Conservation (phyloP, 1,139 yeast genomes). For the Suhomyces yuchorum region DNA sequence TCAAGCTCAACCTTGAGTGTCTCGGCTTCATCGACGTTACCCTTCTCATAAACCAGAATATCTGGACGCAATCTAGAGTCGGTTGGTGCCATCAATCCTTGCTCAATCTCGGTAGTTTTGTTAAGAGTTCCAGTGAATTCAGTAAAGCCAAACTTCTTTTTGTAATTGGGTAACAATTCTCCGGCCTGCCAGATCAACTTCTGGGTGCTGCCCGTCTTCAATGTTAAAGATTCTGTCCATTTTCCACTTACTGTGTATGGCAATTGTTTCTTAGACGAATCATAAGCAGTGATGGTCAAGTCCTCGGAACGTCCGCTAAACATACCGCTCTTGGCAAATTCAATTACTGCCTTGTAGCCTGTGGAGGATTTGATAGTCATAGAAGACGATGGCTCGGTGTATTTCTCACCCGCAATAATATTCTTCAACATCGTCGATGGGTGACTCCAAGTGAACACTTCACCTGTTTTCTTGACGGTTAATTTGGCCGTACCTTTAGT, state of each 20-base stretch:
- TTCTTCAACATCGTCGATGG: conserved; percentile 85
- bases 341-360: conserved; percentile 70
- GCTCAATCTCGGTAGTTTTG: conserved; percentile 71
- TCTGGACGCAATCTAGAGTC: conserved; percentile 93
- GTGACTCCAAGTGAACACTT: conserved; percentile 73
- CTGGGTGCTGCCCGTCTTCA: conserved; percentile 45
- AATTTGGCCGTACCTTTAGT: conserved; percentile 71
- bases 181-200: conserved; percentile 68
- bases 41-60: conserved; percentile 68
- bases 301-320: conserved; percentile 88
- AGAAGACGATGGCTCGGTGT: conserved; percentile 81
- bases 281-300: conserved; percentile 57
- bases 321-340: conserved; percentile 74
- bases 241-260: conserved; percentile 60
- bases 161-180: conserved; percentile 57
- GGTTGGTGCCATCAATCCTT: conserved; percentile 69
- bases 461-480: conserved; percentile 62
- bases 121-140: conserved; percentile 79
- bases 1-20: conserved; percentile 65
- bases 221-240: conserved; percentile 69
- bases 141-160: conserved; percentile 81
- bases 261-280: conserved; percentile 35
- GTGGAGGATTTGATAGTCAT: conserved; percentile 66
- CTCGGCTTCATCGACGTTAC: conserved; percentile 73
- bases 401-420: conserved; percentile 91